Evolutionary conservation across 2,329 filamentous ascomycete genomes (phyloP).

Genomic region (Setomelanomma holmii): DNA sequence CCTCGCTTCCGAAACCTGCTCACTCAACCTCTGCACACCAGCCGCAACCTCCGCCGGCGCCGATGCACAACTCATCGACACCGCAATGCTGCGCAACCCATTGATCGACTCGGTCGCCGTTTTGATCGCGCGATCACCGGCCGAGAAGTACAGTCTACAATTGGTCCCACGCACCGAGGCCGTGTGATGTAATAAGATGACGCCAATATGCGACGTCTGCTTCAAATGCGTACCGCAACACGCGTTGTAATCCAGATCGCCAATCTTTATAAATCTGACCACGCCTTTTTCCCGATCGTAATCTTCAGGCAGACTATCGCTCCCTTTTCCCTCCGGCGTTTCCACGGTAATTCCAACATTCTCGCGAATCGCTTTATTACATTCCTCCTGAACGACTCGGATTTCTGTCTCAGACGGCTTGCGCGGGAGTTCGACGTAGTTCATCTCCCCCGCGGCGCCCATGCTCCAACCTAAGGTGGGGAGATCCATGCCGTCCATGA

Average conservation of each 20-base stretch:
- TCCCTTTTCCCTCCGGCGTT: slow-evolving; percentile 34
- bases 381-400: slow-evolving; percentile 31
- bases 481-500: slow-evolving; percentile 40
- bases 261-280: slow-evolving; percentile 43
- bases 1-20: slow-evolving; percentile 29
- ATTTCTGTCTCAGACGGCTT: slow-evolving; percentile 38
- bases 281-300: slow-evolving; percentile 43
- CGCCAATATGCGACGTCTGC: slow-evolving; percentile 38
- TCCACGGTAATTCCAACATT: slow-evolving; percentile 40
- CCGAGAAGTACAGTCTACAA: slow-evolving; percentile 39
- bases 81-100: slow-evolving; percentile 32
- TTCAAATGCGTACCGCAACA: slow-evolving; percentile 46
- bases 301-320: slow-evolving; percentile 36
- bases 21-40: slow-evolving; percentile 31
- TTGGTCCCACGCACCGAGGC: slow-evolving; percentile 40
- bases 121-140: slow-evolving; percentile 39
- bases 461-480: slow-evolving; percentile 42
- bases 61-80: slow-evolving; percentile 32
- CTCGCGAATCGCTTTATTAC: slow-evolving; percentile 36
- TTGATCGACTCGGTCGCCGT: slow-evolving; percentile 36
- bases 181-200: slow-evolving; percentile 42
- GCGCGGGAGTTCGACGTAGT: slow-evolving; percentile 41
- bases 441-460: slow-evolving; percentile 43
- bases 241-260: slow-evolving; percentile 42
- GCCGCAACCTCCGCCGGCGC: slow-evolving; percentile 32